phyloP scores from a whole-genome alignment of 2,329 filamentous ascomycete species.

The Colletotrichum sp. region DNA sequence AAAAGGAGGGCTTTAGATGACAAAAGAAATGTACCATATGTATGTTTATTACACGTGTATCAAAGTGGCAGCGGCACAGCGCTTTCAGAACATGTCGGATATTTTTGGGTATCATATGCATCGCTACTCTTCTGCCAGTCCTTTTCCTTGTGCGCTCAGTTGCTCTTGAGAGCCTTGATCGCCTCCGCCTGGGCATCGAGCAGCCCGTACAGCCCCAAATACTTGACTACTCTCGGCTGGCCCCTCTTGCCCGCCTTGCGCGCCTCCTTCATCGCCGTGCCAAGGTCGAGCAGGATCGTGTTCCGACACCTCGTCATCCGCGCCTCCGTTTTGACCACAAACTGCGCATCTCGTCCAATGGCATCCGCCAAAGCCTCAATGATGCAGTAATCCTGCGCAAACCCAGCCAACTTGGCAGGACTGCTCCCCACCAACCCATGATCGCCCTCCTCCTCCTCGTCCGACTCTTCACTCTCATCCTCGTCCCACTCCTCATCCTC shows the following conservation, averaged over 20 bases:
- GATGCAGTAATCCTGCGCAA: constrained; percentile 51
- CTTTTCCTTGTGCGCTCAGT: constrained; percentile 3
- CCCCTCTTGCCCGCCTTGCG: constrained; percentile 47
- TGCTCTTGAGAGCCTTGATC: constrained; percentile 52
- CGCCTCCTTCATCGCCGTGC: constrained; percentile 52
- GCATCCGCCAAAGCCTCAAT: constrained; percentile 47
- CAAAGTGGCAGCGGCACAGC: constrained; percentile 12
- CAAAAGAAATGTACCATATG: constrained; percentile 42
- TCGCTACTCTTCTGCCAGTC: constrained; percentile 23
- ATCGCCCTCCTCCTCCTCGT: constrained; percentile 30
- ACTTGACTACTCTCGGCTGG: constrained; percentile 52
- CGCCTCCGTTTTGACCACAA: constrained; percentile 58
- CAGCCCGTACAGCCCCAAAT: constrained; percentile 58
- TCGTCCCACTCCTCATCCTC: constrained; percentile 45
- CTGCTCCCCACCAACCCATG: constrained; percentile 48
- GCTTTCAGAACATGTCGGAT: constrained; percentile 20
- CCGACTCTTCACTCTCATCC: constrained; percentile 30
- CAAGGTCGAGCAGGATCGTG: constrained; percentile 61
- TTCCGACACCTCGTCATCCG: constrained; percentile 59
- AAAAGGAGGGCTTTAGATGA: neutral
- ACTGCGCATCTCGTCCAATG: constrained; percentile 52
- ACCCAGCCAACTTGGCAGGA: constrained; percentile 48
- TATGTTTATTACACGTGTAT: constrained; percentile 28
- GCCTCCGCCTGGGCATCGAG: constrained; percentile 59
- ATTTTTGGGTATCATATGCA: constrained; percentile 34